Percentiles rank a stretch among this genome's conserved stretches.
These are phyloP conservation scores for Podila minutissima DNA, from an alignment of 192 early-diverging fungal genomes.

Conservation along the genomic window DNA sequence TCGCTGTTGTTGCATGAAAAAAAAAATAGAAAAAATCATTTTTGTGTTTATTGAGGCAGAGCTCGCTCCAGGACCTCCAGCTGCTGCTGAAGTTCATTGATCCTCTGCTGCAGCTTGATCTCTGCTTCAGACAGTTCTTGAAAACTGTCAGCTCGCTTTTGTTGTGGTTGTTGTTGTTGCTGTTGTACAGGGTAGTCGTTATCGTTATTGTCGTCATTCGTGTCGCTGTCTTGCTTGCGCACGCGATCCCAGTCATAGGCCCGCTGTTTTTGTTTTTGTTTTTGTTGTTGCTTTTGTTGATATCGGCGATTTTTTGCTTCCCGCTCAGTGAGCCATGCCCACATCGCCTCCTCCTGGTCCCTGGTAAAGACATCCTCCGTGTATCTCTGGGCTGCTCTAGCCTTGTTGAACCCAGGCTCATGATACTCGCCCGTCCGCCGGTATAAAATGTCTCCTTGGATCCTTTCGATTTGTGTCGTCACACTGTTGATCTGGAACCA, in stretches of 20 bases:
- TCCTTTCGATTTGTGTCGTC: slow-evolving; percentile 42
- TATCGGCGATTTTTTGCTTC: slow-evolving; percentile 33
- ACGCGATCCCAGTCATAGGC: slow-evolving; percentile 2
- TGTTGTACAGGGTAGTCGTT: slow-evolving; percentile 6
- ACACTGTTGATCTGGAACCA: slow-evolving; percentile 47
- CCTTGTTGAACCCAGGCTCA: neutral
- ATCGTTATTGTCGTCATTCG: neutral
- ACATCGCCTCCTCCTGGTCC: slow-evolving; percentile 50
- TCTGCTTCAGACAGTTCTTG: slow-evolving; percentile 9
- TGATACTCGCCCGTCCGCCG: neutral
- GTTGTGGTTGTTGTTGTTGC: slow-evolving; percentile 1
- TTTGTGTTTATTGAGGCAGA: neutral
- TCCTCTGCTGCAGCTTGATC: slow-evolving; percentile 23
- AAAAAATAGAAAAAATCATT: neutral
- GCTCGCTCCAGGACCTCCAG: slow-evolving; percentile 21
- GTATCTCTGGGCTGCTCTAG: neutral
- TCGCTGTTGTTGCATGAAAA: neutral
- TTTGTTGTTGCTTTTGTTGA: slow-evolving; percentile 20
- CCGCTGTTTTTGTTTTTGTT: neutral
- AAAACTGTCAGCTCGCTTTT: neutral
- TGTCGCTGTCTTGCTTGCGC: neutral
- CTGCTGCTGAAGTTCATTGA: slow-evolving; percentile 40
- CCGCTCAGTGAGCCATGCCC: slow-evolving; percentile 49
- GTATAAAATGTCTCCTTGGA: slow-evolving; percentile 21
- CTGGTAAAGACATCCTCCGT: slow-evolving; percentile 8